Conservation (phyloP, 2,329 filamentous ascomycete genomes). For the Chaetomiaceae sp. region DNA sequence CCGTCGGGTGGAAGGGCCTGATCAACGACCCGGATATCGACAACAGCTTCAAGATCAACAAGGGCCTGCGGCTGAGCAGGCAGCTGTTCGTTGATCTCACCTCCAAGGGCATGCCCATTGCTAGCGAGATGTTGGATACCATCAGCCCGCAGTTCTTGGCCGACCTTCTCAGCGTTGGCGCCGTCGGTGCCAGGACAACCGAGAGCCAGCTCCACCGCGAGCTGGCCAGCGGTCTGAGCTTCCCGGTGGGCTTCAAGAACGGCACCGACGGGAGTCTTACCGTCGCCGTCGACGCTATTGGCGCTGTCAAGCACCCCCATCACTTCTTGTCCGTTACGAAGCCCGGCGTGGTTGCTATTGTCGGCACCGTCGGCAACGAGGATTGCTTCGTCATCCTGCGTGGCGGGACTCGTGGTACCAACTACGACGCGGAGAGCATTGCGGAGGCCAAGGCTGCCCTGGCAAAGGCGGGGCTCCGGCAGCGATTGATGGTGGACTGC, state of each 20-base stretch:
- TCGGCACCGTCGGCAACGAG: conserved; percentile 89
- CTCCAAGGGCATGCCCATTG: conserved; percentile 87
- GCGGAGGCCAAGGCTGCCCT: conserved; percentile 76
- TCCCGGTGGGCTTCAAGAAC: conserved; percentile 99
- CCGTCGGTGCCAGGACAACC: conserved; percentile 92
- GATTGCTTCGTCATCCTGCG: conserved; percentile 96
- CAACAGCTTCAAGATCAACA: conserved; percentile 98
- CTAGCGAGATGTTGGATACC: conserved; percentile 96
- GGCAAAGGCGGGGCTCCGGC: conserved; percentile 64
- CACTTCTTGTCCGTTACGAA: conserved; percentile 98
- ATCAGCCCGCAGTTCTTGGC: conserved; percentile 96
- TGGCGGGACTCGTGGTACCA: conserved; percentile 88
- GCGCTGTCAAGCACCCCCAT: conserved; percentile 84
- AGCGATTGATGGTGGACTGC: conserved; percentile 95
- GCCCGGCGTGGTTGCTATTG: conserved; percentile 89
- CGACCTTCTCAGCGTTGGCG: conserved; percentile 85
- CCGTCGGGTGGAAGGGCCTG: conserved; percentile 96
- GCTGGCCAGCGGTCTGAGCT: conserved; percentile 86
- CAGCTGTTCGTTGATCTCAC: conserved; percentile 94
- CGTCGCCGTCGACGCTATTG: conserved; percentile 93
- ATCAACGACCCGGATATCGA: conserved; percentile 99
- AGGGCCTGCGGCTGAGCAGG: conserved; percentile 79
- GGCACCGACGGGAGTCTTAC: conserved; percentile 87
- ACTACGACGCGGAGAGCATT: conserved; percentile 85
- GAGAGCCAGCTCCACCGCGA: conserved; percentile 95